Evolutionary conservation across 148 eudicot species (phyloP).

Genomic region (Agrostemma githago): DNA sequence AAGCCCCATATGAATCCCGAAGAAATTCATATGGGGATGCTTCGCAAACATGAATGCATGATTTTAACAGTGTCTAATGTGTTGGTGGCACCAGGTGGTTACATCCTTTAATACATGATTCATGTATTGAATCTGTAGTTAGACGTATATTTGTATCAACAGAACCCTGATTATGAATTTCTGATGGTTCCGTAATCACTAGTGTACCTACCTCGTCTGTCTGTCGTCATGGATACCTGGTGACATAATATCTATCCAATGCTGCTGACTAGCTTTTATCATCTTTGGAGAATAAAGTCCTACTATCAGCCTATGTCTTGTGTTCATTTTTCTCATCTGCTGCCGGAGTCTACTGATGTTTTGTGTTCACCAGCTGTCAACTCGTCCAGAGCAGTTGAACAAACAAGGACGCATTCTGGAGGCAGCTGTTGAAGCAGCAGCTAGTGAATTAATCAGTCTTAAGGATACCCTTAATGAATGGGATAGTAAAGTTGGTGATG

Average conservation of each 20-base stretch:
- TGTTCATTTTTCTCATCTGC: background rate
- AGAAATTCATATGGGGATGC: background rate
- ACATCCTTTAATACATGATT: background rate
- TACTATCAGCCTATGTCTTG: background rate
- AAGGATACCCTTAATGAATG: slow-evolving; percentile 82
- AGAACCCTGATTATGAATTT: background rate
- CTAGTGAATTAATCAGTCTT: slow-evolving; percentile 55
- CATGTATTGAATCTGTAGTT: background rate
- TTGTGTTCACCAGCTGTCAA: slow-evolving; percentile 36
- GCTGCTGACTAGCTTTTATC: background rate
- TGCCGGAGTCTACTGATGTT: slow-evolving; percentile 12
- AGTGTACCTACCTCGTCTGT: background rate
- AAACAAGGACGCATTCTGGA: slow-evolving; percentile 63
- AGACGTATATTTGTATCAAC: background rate
- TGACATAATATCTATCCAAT: background rate
- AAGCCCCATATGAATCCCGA: background rate
- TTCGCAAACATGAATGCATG: background rate
- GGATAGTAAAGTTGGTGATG: slow-evolving; percentile 97
- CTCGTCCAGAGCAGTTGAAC: slow-evolving; percentile 68
- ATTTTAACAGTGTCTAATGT: background rate
- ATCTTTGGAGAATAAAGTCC: background rate
- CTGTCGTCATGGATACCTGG: background rate
- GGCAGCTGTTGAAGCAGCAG: slow-evolving; percentile 85
- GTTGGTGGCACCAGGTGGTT: background rate
- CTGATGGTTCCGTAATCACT: background rate